A percentile compares a stretch with the other conserved stretches of the same genome.
phyloP scores from a whole-genome alignment of 2,329 filamentous ascomycete genomes.

The Pseudocercospora crystallina region DNA sequence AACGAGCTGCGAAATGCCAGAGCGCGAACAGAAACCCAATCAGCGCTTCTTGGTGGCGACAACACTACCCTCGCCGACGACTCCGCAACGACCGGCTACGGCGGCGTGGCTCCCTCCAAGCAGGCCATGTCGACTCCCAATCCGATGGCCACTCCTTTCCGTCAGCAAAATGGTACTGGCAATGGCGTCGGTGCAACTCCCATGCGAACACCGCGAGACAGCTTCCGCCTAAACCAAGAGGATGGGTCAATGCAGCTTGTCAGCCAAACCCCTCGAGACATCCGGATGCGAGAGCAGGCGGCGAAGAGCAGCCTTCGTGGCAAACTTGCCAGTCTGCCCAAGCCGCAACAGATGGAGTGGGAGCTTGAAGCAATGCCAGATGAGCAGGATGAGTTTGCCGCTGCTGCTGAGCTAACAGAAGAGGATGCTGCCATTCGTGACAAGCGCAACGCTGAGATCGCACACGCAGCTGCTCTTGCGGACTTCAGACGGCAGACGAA shows the following conservation, averaged over 20 bases:
- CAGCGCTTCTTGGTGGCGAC: conserved; percentile 87
- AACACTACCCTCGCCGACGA: conserved; percentile 88
- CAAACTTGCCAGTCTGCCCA: conserved; percentile 79
- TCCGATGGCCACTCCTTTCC: conserved; percentile 86
- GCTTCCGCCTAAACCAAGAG: conserved; percentile 75
- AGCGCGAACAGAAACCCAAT: conserved; percentile 89
- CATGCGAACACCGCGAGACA: conserved; percentile 84
- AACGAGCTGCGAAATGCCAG: conserved; percentile 95
- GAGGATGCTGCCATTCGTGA: conserved; percentile 75
- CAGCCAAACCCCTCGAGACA: conserved; percentile 73
- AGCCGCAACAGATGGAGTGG: conserved; percentile 90
- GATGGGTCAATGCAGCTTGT: conserved; percentile 65
- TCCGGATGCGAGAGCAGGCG: conserved; percentile 69
- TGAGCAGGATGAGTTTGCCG: conserved; percentile 64
- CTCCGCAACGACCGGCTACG: conserved; percentile 79
- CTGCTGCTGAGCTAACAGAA: conserved; percentile 54
- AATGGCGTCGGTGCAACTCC: conserved; percentile 72
- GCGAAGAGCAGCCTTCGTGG: conserved; percentile 67
- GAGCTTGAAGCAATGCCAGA: conserved; percentile 83
- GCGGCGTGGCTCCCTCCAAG: conserved; percentile 76
- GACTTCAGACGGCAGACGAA: conserved; percentile 84
- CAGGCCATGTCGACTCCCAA: conserved; percentile 89
- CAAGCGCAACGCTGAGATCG: conserved; percentile 61
- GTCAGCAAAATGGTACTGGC: conserved; percentile 48
- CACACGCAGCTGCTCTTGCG: conserved; percentile 63